Evolutionary conservation across 2,329 filamentous ascomycete genomes (phyloP).

Genomic region (Thelonectria blattea): DNA sequence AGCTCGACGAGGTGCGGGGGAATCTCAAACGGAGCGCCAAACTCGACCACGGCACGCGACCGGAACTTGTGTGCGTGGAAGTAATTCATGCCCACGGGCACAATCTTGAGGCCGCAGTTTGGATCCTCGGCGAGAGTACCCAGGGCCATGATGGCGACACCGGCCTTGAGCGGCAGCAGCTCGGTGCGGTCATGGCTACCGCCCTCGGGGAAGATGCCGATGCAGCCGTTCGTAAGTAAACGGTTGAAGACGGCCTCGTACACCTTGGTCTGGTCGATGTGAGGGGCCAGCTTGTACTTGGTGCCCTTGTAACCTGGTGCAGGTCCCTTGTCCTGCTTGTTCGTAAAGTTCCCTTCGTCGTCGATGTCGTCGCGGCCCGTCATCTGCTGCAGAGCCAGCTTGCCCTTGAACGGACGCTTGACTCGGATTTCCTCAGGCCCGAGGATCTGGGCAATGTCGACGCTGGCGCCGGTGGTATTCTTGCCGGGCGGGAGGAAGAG

Average conservation of each 20-base stretch:
- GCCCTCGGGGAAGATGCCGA: slow-evolving; percentile 96
- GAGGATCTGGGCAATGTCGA: slow-evolving; percentile 82
- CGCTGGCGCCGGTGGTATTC: slow-evolving; percentile 75
- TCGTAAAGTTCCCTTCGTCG: slow-evolving; percentile 66
- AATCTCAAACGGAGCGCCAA: slow-evolving; percentile 87
- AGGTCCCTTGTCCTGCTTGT: slow-evolving; percentile 59
- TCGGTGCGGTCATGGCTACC: slow-evolving; percentile 95
- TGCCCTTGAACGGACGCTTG: slow-evolving; percentile 86
- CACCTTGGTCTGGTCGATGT: slow-evolving; percentile 92
- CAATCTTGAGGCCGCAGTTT: slow-evolving; percentile 88
- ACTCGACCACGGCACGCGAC: slow-evolving; percentile 93
- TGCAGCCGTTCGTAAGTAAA: slow-evolving; percentile 81
- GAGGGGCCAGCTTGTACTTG: slow-evolving; percentile 86
- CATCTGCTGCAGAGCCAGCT: slow-evolving; percentile 76
- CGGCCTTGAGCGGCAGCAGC: slow-evolving; percentile 90
- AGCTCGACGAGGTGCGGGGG: slow-evolving; percentile 81
- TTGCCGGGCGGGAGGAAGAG: slow-evolving; percentile 86
- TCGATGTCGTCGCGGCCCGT: slow-evolving; percentile 79
- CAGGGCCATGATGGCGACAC: slow-evolving; percentile 96
- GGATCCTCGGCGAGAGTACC: slow-evolving; percentile 86
- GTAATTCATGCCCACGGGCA: slow-evolving; percentile 99
- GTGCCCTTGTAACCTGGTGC: slow-evolving; percentile 74
- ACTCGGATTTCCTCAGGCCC: slow-evolving; percentile 81
- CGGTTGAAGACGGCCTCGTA: slow-evolving; percentile 92
- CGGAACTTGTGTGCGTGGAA: slow-evolving; percentile 99